Conservation (phyloP, 106 monocot species). For the Dendrobium officinale region DNA sequence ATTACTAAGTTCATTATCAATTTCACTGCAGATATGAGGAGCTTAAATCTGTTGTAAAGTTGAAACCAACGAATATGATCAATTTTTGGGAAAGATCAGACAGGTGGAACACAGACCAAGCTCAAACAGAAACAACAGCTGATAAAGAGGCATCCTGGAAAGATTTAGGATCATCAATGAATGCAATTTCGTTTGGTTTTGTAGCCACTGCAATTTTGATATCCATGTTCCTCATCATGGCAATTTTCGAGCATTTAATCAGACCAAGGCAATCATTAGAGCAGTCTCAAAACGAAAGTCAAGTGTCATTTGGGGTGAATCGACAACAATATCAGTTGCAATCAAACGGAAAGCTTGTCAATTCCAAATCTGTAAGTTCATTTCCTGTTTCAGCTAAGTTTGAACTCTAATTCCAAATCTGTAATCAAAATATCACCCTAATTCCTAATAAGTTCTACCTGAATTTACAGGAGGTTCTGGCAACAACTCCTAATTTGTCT, state of each 20-base stretch:
- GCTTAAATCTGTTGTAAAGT: neutral
- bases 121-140: constrained; percentile 25
- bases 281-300: neutral
- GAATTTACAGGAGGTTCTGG: constrained; percentile 26
- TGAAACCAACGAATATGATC: constrained; percentile 26
- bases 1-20: neutral
- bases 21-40: neutral
- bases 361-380: constrained; percentile 35
- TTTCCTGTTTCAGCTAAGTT: neutral
- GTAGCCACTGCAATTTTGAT: constrained; percentile 82
- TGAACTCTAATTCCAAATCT: constrained; percentile 12
- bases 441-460: neutral
- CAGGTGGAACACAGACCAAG: constrained; percentile 32
- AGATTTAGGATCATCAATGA: constrained; percentile 65
- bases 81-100: constrained; percentile 35
- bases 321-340: constrained; percentile 15
- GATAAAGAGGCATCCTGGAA: constrained; percentile 35
- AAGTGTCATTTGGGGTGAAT: constrained; percentile 6
- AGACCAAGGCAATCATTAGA: constrained; percentile 30
- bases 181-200: constrained; percentile 81
- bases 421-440: constrained; percentile 16
- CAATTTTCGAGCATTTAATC: constrained; percentile 76
- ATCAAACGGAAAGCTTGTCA: constrained; percentile 29
- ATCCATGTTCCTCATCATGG: constrained; percentile 93
- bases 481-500: constrained; percentile 28